phyloP scores from a whole-genome alignment of 225 moss, liverwort and hornwort species.

The Pleurozium schreberi region DNA sequence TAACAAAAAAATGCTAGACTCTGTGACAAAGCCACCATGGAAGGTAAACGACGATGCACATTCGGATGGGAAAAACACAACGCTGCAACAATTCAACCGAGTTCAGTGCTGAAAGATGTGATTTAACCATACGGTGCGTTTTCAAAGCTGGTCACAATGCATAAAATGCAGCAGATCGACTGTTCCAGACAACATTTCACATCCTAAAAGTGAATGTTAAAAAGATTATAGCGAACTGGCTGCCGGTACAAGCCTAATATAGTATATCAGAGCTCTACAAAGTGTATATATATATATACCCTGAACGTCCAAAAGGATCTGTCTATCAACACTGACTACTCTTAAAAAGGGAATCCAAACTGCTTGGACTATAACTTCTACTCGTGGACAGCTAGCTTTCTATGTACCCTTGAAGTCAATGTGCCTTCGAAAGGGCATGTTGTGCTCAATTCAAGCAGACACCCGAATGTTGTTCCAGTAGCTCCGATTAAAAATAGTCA shows the following conservation, averaged over 20 bases:
- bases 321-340: background rate
- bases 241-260: background rate
- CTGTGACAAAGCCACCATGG: background rate
- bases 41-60: background rate
- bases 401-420: slow-evolving; percentile 4
- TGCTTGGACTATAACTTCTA: background rate
- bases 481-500: background rate
- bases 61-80: background rate
- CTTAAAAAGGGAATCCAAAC: slow-evolving; percentile 6
- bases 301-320: slow-evolving; percentile 8
- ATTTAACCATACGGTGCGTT: background rate
- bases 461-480: background rate
- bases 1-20: background rate
- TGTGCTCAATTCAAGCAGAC: background rate
- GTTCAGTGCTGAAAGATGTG: background rate
- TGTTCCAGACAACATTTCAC: background rate
- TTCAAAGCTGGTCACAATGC: background rate
- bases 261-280: background rate
- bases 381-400: background rate
- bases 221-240: background rate
- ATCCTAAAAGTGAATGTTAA: background rate
- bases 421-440: slow-evolving; percentile 12
- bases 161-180: background rate
- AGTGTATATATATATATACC: background rate
- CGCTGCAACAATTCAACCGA: background rate